Evolutionary conservation across 2,329 filamentous ascomycete genomes (phyloP).

Genomic region (Teratosphaeria epicoccoides): DNA sequence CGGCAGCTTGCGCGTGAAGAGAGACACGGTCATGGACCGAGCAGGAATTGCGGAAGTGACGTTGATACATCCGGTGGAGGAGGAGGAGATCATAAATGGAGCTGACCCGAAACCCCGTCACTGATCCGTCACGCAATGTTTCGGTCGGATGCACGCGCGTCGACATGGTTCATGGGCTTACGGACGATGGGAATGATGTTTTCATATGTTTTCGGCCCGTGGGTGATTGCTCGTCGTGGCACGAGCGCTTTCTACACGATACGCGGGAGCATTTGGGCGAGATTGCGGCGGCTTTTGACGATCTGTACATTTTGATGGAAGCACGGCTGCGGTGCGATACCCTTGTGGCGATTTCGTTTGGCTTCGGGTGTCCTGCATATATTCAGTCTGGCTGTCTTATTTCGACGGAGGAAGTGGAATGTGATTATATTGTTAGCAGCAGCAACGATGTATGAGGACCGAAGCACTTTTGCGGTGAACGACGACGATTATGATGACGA

Average conservation of each 20-base stretch:
- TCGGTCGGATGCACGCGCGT: too few species aligned
- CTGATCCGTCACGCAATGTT: not conserved
- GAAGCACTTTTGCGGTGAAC: too few species aligned
- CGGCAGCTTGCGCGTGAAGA: conserved; percentile 50
- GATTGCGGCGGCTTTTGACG: not conserved
- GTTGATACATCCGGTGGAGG: not conserved
- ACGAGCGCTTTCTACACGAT: not conserved
- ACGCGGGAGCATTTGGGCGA: not conserved
- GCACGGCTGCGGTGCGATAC: not conserved
- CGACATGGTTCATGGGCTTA: not conserved
- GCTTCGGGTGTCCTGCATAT: not conserved
- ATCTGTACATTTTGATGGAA: not conserved
- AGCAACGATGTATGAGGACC: not conserved
- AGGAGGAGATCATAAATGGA: not conserved
- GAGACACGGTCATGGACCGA: conserved; percentile 20
- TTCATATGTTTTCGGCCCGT: not conserved
- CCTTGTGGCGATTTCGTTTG: not conserved
- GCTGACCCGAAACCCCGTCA: not conserved
- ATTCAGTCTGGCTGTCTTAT: not conserved
- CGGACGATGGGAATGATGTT: not conserved
- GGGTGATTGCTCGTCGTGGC: not conserved
- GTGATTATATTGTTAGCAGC: not conserved
- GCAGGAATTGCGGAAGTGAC: not conserved
- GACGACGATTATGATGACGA: too few species aligned
- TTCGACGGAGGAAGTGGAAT: not conserved